Percentiles rank a stretch among this genome's conserved stretches.
These are phyloP conservation scores for Sporothrix luriei DNA, from an alignment of 2,329 filamentous ascomycete species.

Conservation along the genomic window DNA sequence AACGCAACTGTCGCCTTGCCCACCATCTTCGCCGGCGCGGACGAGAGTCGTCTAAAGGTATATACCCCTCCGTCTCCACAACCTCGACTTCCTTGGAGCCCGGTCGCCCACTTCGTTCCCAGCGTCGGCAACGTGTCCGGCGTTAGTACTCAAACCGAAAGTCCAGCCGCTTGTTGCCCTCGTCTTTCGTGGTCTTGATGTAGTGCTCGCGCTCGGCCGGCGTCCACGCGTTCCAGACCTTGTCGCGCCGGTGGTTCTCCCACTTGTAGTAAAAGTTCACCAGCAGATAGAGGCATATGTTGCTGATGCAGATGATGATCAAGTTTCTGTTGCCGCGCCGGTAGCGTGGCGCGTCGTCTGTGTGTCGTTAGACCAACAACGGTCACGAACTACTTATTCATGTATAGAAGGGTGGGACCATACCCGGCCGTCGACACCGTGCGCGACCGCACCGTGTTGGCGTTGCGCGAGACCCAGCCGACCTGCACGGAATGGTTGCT, in stretches of 20 bases:
- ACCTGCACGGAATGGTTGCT: slow-evolving; percentile 53
- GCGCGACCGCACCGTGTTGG: slow-evolving; percentile 62
- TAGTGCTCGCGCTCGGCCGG: slow-evolving; percentile 40
- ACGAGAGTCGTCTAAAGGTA: too few relatives aligned
- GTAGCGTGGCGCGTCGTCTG: slow-evolving; percentile 52
- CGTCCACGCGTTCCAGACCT: slow-evolving; percentile 41
- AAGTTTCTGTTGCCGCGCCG: slow-evolving; percentile 57
- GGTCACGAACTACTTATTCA: too few relatives aligned
- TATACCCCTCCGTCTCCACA: too few relatives aligned
- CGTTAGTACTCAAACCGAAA: slow-evolving; percentile 42
- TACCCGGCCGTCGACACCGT: slow-evolving; percentile 64
- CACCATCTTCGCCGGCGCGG: too few relatives aligned
- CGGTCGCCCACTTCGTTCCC: too few relatives aligned
- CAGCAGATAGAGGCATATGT: slow-evolving; percentile 40
- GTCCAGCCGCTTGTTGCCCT: slow-evolving; percentile 42
- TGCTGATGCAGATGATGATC: slow-evolving; percentile 49
- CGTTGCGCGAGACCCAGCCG: slow-evolving; percentile 57
- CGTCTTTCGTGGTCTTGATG: slow-evolving; percentile 39
- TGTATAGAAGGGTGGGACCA: too few relatives aligned
- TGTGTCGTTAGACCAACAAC: neutral
- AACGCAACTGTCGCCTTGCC: too few relatives aligned
- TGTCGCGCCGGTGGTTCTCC: slow-evolving; percentile 41
- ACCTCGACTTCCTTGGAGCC: too few relatives aligned
- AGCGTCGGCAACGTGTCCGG: too few relatives aligned
- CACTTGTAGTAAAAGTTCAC: slow-evolving; percentile 43